Conservation (phyloP, 345 rosid species). For the Conringia planisiliqua region DNA sequence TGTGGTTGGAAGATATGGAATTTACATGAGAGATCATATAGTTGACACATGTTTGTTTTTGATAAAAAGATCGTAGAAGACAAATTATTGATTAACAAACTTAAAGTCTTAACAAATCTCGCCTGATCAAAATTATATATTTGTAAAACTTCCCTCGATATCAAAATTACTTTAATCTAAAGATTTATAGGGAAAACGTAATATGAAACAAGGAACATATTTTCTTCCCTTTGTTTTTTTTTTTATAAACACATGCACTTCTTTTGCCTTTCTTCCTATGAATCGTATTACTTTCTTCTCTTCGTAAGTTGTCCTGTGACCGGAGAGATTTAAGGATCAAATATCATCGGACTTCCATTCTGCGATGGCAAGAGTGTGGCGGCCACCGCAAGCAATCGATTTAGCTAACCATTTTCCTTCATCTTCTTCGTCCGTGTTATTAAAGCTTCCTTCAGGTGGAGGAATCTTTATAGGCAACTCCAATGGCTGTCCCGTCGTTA, state of each 20-base stretch:
- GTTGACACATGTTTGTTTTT: too few species aligned
- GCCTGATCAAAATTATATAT: neutral
- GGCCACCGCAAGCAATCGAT: constrained; percentile 87
- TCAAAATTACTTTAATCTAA: neutral
- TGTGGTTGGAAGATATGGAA: too few species aligned
- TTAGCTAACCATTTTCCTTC: constrained; percentile 71
- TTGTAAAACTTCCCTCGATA: neutral
- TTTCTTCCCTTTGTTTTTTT: neutral
- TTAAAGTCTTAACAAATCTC: neutral
- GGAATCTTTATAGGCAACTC: constrained; percentile 73
- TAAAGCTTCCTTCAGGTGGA: constrained; percentile 42
- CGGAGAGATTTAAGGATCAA: constrained; percentile 7
- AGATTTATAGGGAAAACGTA: constrained; percentile 1
- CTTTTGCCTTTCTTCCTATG: neutral
- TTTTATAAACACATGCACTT: neutral
- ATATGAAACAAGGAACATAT: neutral
- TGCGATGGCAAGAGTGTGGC: constrained; percentile 80
- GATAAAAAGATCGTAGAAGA: neutral
- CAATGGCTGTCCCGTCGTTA: constrained; percentile 87
- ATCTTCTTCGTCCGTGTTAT: constrained; percentile 38
- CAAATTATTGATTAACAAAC: neutral
- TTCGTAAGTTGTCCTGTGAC: neutral
- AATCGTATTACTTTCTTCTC: constrained; percentile 5
- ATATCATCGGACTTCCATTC: constrained; percentile 51
- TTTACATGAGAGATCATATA: too few species aligned